These are phyloP conservation scores for Flaveria linearis DNA, from an alignment of 129 eudicot species.

Conservation along the genomic window DNA sequence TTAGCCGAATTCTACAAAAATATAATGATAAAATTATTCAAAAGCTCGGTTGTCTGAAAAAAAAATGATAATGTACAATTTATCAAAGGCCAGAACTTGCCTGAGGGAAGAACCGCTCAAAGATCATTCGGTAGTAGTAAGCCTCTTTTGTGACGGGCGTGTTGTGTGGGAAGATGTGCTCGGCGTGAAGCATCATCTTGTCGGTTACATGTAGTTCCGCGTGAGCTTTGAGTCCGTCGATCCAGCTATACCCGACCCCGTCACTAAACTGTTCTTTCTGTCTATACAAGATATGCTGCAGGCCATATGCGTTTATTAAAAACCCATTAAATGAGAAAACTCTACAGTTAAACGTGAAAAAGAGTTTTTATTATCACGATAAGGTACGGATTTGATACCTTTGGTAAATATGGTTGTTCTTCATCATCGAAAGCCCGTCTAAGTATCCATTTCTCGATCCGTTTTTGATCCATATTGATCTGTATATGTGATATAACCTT, in stretches of 20 bases:
- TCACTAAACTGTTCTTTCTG: constrained; percentile 98
- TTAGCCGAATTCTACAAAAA: constrained; percentile 73
- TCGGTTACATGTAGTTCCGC: constrained; percentile 73
- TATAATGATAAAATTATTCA: neutral
- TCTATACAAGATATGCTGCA: constrained; percentile 94
- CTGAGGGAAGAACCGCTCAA: constrained; percentile 97
- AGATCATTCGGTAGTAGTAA: constrained; percentile 88
- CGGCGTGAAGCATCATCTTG: constrained; percentile 88
- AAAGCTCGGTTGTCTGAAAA: neutral
- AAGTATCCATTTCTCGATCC: constrained; percentile 76
- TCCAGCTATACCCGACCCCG: constrained; percentile 98
- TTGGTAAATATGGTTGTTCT: constrained; percentile 78
- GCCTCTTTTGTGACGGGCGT: constrained; percentile 94
- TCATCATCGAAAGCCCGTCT: constrained; percentile 83
- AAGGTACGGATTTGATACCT: constrained; percentile 40
- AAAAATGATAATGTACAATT: too few relatives aligned
- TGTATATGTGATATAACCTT: constrained; percentile 21
- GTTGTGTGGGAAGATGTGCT: constrained; percentile 76
- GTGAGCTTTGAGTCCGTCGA: constrained; percentile 96
- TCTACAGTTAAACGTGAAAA: neutral
- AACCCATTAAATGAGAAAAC: neutral
- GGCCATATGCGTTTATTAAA: neutral
- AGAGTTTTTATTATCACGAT: neutral
- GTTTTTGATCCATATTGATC: constrained; percentile 60
- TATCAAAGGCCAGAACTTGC: constrained; percentile 18